Evolutionary conservation across 2,329 filamentous ascomycete genomes (phyloP).

Genomic region (Fusarium humuli): DNA sequence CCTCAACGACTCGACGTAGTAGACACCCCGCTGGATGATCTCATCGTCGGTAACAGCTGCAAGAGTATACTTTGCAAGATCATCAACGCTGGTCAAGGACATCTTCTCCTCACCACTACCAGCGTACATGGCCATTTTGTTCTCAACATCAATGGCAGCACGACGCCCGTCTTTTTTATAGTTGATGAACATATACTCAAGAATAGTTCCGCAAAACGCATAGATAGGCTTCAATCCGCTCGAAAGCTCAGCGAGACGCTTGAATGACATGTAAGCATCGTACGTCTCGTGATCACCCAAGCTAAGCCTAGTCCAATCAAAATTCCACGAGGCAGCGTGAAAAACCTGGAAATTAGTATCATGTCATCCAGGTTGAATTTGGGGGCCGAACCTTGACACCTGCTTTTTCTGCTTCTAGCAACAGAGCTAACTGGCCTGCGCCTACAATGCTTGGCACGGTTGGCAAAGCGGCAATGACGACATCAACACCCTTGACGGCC

Average conservation of each 20-base stretch:
- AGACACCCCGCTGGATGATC: neutral
- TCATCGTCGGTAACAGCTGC: neutral
- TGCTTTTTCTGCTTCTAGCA: conserved; percentile 12
- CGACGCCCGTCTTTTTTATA: neutral
- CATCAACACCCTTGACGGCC: neutral
- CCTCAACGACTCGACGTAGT: neutral
- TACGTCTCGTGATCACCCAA: conserved; percentile 16
- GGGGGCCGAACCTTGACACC: conserved; percentile 2
- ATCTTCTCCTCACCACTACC: neutral
- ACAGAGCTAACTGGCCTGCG: neutral
- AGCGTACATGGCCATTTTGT: neutral
- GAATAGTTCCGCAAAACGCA: neutral
- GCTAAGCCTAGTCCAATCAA: conserved; percentile 9
- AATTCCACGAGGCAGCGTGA: conserved; percentile 11
- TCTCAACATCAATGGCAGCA: neutral
- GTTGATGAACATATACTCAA: conserved; percentile 10
- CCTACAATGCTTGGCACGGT: conserved; percentile 3
- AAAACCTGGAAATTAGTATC: conserved; percentile 1
- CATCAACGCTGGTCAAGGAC: conserved; percentile 5
- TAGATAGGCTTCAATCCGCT: neutral
- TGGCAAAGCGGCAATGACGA: conserved; percentile 4
- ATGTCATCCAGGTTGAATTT: neutral
- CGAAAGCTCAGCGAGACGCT: conserved; percentile 12
- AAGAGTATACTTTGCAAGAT: conserved; percentile 6
- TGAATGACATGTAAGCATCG: conserved; percentile 17